A percentile compares a stretch with the other conserved stretches of the same genome.
phyloP scores from a whole-genome alignment of 1,284 basidiomycete genomes.

The Rhodotorula glutinis region DNA sequence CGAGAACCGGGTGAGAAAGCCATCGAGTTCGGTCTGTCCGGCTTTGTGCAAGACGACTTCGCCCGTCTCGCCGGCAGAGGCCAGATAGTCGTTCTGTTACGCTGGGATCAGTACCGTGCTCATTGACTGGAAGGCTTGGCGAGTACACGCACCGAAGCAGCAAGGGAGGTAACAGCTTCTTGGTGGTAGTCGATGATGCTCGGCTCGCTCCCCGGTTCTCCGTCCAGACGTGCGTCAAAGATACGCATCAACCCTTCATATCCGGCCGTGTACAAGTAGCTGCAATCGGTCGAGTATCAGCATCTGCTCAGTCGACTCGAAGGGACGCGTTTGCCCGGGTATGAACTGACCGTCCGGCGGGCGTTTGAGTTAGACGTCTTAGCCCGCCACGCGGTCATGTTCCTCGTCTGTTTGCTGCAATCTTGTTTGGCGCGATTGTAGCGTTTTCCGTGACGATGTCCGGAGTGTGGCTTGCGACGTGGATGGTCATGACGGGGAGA shows the following conservation, averaged over 20 bases:
- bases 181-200: slow-evolving; percentile 71
- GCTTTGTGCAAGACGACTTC: slow-evolving; percentile 67
- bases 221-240: slow-evolving; percentile 59
- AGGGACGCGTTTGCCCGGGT: no score
- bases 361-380: no score
- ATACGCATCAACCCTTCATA: slow-evolving; percentile 75
- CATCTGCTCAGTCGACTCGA: no score
- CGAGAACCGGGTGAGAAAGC: slow-evolving; percentile 54
- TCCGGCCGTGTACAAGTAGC: slow-evolving; percentile 68
- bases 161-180: slow-evolving; percentile 67
- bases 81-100: slow-evolving; percentile 27
- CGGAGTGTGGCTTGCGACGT: no score
- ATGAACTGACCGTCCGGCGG: slow-evolving; percentile 63
- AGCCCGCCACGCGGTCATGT: no score
- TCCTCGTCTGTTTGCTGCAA: no score
- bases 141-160: slow-evolving; percentile 57
- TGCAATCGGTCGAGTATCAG: no score
- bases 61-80: slow-evolving; percentile 45
- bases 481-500: no score
- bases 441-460: no score
- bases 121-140: neutral
- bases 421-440: no score
- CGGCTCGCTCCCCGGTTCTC: slow-evolving; percentile 61
- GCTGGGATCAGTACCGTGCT: slow-evolving; percentile 37
- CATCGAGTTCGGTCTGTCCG: slow-evolving; percentile 61